Percentiles rank a stretch among this genome's conserved stretches.
Evolutionary conservation across 2,329 filamentous ascomycete species (phyloP).

Genomic region (Colletotrichum filicis): DNA sequence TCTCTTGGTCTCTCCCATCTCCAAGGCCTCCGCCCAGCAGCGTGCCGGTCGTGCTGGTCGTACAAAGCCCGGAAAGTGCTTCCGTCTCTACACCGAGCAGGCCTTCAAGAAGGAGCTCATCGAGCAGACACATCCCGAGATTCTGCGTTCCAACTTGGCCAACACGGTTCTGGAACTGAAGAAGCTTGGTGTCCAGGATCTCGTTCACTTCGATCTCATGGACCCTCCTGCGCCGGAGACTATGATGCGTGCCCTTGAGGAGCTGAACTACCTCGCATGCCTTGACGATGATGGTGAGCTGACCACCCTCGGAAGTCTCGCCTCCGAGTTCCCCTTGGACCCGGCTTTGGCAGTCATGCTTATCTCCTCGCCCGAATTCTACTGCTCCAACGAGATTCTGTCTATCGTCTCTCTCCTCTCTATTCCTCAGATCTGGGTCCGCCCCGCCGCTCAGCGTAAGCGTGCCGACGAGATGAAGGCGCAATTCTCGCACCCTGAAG

Average conservation of each 20-base stretch:
- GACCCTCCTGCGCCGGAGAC: constrained; percentile 98
- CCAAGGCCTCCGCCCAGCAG: constrained; percentile 96
- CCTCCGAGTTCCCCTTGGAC: constrained; percentile 95
- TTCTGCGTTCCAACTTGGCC: constrained; percentile 92
- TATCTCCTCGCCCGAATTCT: constrained; percentile 96
- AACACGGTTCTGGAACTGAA: constrained; percentile 97
- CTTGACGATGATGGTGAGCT: constrained; percentile 96
- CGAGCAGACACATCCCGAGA: constrained; percentile 96
- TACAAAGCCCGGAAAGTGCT: constrained; percentile 98
- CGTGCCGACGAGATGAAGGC: constrained; percentile 98
- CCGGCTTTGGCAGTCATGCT: constrained; percentile 96
- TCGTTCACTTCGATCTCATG: constrained; percentile 99
- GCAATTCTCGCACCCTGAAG: constrained; percentile 90
- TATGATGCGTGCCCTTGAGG: constrained; percentile 96
- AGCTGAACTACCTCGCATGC: constrained; percentile 96
- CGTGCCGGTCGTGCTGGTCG: constrained; percentile 98
- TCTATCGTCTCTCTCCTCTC: constrained; percentile 95
- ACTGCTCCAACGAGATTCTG: constrained; percentile 97
- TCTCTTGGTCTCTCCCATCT: constrained; percentile 96
- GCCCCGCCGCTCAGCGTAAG: constrained; percentile 86
- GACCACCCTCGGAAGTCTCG: constrained; percentile 84
- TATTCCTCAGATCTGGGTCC: constrained; percentile 92
- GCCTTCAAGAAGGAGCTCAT: constrained; percentile 99
- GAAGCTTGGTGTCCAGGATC: constrained; percentile 93
- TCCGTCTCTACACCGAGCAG: constrained; percentile 92